Evolutionary conservation across 1,139 yeast species (phyloP), one percentile per base, ranked within the genome.

Genomic region (Kodamaea alishanica): DNA sequence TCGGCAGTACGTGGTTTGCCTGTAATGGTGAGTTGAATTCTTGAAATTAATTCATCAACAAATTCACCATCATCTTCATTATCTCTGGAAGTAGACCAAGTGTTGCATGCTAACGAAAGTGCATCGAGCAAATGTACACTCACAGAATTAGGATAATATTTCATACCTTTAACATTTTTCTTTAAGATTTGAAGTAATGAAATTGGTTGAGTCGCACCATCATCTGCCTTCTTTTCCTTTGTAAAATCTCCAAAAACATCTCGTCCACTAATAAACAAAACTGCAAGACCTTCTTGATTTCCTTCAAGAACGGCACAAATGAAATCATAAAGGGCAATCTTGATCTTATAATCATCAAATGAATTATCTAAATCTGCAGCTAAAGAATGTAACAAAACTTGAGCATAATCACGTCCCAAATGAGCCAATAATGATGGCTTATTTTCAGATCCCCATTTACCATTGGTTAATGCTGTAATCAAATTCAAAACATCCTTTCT

Each of bases 251-350:
- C 69, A 44, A 70, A 71, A 4, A 68, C 77, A 46, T 81, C 83
- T 43, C 77, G 65, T 1, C 95, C 96, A 35, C 87, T 84, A 32
- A 88, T 67, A 45, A 92, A 77, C 33, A 86, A 67, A 36, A 86
- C 84, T 0, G 95, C 75, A 25, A 90, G 63, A 1, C 97, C 97
- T 55, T 89, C 95, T 62, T 92, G 97, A 42, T 82, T 78, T 6
- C 87, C 81, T 47, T 76, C 78, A 72, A 86, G 73, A 5, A 87
- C 82, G 0, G 89, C 73, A n/a, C 92, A 75, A 44, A 90, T 77
- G 48, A 88, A 85, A 41, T 76, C 79, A 51, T 85, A 85, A 12
- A 86, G 64, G 5, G 77, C 67, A 23, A 79, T 75, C 42, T 83
- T 75, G 31, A 84, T 65, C 10, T 60, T 61, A 43, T 74, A 76